Evolutionary conservation across 2,329 filamentous ascomycete genomes (phyloP).

Genomic region (Sporothrix variecibatus): DNA sequence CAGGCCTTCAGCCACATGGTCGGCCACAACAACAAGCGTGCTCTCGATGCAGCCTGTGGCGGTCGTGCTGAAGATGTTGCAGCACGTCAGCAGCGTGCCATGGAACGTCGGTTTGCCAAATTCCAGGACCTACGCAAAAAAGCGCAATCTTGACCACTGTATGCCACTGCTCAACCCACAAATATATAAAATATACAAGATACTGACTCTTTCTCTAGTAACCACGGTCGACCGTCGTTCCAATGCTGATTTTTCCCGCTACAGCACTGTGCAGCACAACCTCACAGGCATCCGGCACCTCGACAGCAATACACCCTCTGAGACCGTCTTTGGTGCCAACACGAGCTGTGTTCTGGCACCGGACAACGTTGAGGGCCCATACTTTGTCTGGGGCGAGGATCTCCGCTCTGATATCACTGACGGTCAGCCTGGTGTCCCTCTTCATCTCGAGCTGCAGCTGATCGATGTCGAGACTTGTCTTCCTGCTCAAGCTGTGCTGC

Average conservation of each 20-base stretch:
- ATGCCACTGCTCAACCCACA: not conserved
- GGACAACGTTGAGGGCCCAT: constrained; percentile 56
- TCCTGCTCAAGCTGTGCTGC: constrained; percentile 47
- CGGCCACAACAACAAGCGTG: not conserved
- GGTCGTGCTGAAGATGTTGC: not conserved
- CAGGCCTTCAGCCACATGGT: constrained; percentile 12
- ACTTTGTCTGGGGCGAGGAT: constrained; percentile 56
- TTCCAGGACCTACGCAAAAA: constrained; percentile 6
- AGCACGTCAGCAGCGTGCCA: not conserved
- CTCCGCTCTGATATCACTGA: constrained; percentile 52
- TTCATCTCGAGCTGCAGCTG: constrained; percentile 55
- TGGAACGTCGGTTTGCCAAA: not conserved
- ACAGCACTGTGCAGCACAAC: not conserved
- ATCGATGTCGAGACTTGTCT: constrained; percentile 56
- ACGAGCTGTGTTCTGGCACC: constrained; percentile 53
- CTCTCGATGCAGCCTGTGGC: not conserved
- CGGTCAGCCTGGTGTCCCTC: constrained; percentile 49
- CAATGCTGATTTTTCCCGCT: not conserved
- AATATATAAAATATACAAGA: not conserved
- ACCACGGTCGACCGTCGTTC: not conserved
- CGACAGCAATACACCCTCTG: not conserved
- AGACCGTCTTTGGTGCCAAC: constrained; percentile 44
- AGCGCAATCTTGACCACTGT: not conserved
- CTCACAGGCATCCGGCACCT: not conserved
- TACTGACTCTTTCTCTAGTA: not conserved